A percentile compares a stretch with the other conserved stretches of the same genome.
Evolutionary conservation across 352 stramenopile species (phyloP).

Genomic region (Globisporangium cederbergense): DNA sequence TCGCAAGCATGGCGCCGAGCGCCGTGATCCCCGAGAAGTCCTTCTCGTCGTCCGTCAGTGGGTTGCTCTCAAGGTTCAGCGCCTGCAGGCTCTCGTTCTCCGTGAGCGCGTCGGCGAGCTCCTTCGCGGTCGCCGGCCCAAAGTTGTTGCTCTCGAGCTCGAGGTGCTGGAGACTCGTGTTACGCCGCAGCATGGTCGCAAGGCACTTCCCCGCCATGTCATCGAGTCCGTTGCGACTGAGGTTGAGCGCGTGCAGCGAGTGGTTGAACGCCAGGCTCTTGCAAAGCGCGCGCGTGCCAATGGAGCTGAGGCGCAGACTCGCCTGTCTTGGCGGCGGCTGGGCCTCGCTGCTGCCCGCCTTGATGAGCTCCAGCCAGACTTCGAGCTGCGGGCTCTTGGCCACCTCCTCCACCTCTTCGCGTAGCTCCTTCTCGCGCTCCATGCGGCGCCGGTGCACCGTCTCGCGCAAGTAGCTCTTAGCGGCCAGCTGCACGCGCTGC

Average conservation of each 20-base stretch:
- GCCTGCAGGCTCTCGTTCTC: slow-evolving; percentile 52
- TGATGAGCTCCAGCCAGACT: slow-evolving; percentile 65
- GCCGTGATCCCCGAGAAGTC: slow-evolving; percentile 62
- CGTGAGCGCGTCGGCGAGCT: slow-evolving; percentile 53
- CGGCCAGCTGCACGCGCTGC: slow-evolving; percentile 67
- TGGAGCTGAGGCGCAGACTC: slow-evolving; percentile 41
- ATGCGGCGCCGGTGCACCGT: slow-evolving; percentile 67
- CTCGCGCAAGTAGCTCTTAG: slow-evolving; percentile 70
- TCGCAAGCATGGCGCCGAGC: slow-evolving; percentile 48
- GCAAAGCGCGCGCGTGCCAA: slow-evolving; percentile 61
- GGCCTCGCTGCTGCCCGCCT: slow-evolving; percentile 31
- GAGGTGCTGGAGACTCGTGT: slow-evolving; percentile 54
- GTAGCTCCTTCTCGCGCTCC: slow-evolving; percentile 65
- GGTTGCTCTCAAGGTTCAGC: slow-evolving; percentile 76
- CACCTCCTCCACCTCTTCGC: slow-evolving; percentile 74
- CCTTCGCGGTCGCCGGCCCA: slow-evolving; percentile 40
- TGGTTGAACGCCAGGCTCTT: slow-evolving; percentile 70
- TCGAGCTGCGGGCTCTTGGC: slow-evolving; percentile 63
- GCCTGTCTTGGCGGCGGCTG: slow-evolving; percentile 42
- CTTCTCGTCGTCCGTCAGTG: slow-evolving; percentile 73
- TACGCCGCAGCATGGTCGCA: slow-evolving; percentile 53
- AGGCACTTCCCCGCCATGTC: slow-evolving; percentile 64
- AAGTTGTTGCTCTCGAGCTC: slow-evolving; percentile 71
- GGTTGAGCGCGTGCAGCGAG: slow-evolving; percentile 56
- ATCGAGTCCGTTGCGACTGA: slow-evolving; percentile 64